Conservation (phyloP, 106 monocot species). For the Posidonia australis region DNA sequence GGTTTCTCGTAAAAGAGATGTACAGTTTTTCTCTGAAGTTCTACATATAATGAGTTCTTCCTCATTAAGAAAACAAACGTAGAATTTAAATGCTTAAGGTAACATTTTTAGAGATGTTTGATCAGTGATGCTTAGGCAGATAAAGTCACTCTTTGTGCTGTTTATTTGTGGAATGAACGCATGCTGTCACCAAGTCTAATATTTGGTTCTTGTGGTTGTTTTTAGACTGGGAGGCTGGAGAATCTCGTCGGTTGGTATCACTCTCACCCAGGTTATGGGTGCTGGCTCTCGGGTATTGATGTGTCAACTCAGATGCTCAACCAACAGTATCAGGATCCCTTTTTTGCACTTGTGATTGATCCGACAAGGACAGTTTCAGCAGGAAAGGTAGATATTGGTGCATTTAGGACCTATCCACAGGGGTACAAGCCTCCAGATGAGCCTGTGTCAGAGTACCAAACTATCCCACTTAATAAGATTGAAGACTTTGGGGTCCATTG, state of each 20-base stretch:
- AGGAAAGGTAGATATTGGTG: constrained; percentile 96
- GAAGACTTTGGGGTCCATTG: constrained; percentile 99
- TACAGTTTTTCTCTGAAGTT: too few relatives aligned
- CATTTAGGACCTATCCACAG: constrained; percentile 86
- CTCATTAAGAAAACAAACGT: too few relatives aligned
- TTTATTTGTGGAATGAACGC: too few relatives aligned
- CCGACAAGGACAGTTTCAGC: constrained; percentile 93
- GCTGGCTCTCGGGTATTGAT: constrained; percentile 96
- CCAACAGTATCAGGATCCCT: constrained; percentile 91
- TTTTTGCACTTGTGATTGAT: constrained; percentile 88
- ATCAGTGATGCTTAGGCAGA: too few relatives aligned
- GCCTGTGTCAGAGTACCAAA: constrained; percentile 94
- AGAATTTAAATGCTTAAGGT: too few relatives aligned
- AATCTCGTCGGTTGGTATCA: constrained; percentile 98
- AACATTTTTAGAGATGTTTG: too few relatives aligned
- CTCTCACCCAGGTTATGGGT: constrained; percentile 96
- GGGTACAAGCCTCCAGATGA: constrained; percentile 94
- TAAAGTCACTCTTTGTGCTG: too few relatives aligned
- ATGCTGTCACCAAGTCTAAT: neutral
- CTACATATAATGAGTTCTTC: too few relatives aligned
- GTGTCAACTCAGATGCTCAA: constrained; percentile 97
- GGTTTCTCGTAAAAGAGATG: too few relatives aligned
- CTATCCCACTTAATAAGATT: constrained; percentile 95
- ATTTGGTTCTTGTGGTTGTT: neutral
- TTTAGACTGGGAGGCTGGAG: constrained; percentile 82